Evolutionary conservation across 2,329 filamentous ascomycete species (phyloP), one percentile per base, ranked within the genome.

Genomic region (Pestalotiopsis fici): DNA sequence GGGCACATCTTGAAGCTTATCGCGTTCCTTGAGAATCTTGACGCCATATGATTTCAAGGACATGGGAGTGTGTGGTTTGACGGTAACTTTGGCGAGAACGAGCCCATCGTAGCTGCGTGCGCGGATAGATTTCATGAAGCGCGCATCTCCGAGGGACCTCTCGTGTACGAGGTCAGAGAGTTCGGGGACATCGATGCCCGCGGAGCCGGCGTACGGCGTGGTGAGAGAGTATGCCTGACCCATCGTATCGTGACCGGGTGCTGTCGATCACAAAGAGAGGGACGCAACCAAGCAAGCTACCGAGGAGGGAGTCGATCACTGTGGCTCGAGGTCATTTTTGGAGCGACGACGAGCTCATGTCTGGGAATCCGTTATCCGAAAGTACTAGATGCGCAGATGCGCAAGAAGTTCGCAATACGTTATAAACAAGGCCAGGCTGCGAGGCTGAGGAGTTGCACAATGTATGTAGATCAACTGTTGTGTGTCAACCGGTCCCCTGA

Each of bases 71-170:
- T 94, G 97, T 3, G 95, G 94, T 81, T 99, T 99, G 79, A 97
- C 93, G 67, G 97, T 91, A 35, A 97, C 92, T 82, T 98, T 98
- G 77, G 97, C 94, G 66, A 98, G 90, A 21, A 97, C 95, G 54
- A 98, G 86, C 66, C 96, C 95, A 83, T 97, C 93, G 74, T 92
- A 92, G 78, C 97, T 93, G 62, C 94, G 88, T 27, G 95, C 96
- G 71, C 95, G 90, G 71, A 98, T 95, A 71, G 93, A 96, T 81
- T 98, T 98, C 91, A 99, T 96, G 75, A 99, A 98, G 47, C 96
- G 90, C 27, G 94, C 94, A 72, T 92, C 94, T 60, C 95, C 95
- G 75, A 99, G 89, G 43, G 94, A 94, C 80, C 92, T 94, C 81
- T 99, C 96, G 82, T 98, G 97, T 47, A 91, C 90, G 68, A 98